Percentiles rank a stretch among this genome's conserved stretches.
phyloP scores from a whole-genome alignment of 192 early-diverging fungal genomes.

The Linnemannia schmuckeri region DNA sequence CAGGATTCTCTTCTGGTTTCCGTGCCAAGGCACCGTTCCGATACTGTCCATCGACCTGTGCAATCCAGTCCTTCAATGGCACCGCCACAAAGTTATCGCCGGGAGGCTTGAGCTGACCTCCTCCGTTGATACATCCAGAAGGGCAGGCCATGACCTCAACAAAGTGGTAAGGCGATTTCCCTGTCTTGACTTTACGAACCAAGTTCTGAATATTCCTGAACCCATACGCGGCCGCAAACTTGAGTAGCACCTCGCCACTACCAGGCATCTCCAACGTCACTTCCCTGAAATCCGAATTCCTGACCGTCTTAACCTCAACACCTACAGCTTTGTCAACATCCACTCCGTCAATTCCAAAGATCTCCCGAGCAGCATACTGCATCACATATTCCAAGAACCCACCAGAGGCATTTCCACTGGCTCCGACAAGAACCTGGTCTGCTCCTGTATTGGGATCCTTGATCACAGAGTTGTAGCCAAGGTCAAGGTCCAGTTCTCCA shows the following conservation, averaged over 20 bases:
- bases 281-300: slow-evolving; percentile 89
- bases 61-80: slow-evolving; percentile 82
- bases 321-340: slow-evolving; percentile 65
- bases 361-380: slow-evolving; percentile 80
- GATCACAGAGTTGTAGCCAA: slow-evolving; percentile 54
- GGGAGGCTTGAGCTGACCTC: slow-evolving; percentile 87
- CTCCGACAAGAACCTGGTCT: slow-evolving; percentile 64
- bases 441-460: slow-evolving; percentile 44
- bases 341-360: slow-evolving; percentile 79
- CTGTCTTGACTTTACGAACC: slow-evolving; percentile 93
- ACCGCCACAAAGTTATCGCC: slow-evolving; percentile 56
- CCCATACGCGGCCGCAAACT: slow-evolving; percentile 92
- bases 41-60: slow-evolving; percentile 77
- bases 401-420: slow-evolving; percentile 89
- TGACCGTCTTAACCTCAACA: slow-evolving; percentile 78
- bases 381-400: slow-evolving; percentile 93
- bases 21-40: slow-evolving; percentile 58
- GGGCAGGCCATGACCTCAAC: slow-evolving; percentile 99
- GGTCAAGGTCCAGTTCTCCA: slow-evolving; percentile 61
- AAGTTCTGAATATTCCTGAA: slow-evolving; percentile 99
- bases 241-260: slow-evolving; percentile 66
- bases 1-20: slow-evolving; percentile 77
- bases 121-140: slow-evolving; percentile 96
- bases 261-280: slow-evolving; percentile 62
- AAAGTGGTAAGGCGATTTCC: slow-evolving; percentile 84